These are phyloP conservation scores for Hypoxylon crocopeplum DNA, from an alignment of 495 filamentous ascomycete genomes.

Conservation along the genomic window DNA sequence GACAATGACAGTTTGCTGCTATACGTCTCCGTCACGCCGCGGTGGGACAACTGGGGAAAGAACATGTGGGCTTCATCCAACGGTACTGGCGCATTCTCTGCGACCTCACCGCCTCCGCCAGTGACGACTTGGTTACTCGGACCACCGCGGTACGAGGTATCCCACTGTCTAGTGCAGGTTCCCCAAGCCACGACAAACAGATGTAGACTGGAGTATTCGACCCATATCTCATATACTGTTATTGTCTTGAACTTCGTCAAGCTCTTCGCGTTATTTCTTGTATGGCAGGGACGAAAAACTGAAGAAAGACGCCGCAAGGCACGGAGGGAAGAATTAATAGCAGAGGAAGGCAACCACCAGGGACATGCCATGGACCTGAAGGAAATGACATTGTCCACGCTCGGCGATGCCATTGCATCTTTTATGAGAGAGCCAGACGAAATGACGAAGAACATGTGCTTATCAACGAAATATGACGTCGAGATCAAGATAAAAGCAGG, in stretches of 20 bases:
- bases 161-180: constrained; percentile 33
- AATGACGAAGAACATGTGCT: constrained; percentile 37
- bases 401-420: constrained; percentile 44
- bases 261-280: constrained; percentile 14
- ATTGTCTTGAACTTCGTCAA: constrained; percentile 28
- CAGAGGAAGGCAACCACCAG: no score
- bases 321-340: constrained; percentile 1
- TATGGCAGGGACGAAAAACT: constrained; percentile 8
- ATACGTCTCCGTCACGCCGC: constrained; percentile 37
- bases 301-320: not conserved
- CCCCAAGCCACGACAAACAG: constrained; percentile 15
- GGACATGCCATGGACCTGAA: no score
- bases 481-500: no score
- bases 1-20: constrained; percentile 39
- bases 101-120: constrained; percentile 3
- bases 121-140: constrained; percentile 34
- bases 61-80: constrained; percentile 43
- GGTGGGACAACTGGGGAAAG: constrained; percentile 40
- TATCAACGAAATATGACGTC: constrained; percentile 35
- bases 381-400: no score
- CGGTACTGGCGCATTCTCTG: constrained; percentile 12
- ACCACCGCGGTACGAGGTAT: constrained; percentile 29
- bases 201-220: constrained; percentile 34
- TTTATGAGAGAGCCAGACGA: constrained; percentile 43
- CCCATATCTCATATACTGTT: constrained; percentile 26